A percentile compares a stretch with the other conserved stretches of the same genome.
Conservation (phyloP, 208 protist genomes). For the Trypanosoma platydactyli region DNA sequence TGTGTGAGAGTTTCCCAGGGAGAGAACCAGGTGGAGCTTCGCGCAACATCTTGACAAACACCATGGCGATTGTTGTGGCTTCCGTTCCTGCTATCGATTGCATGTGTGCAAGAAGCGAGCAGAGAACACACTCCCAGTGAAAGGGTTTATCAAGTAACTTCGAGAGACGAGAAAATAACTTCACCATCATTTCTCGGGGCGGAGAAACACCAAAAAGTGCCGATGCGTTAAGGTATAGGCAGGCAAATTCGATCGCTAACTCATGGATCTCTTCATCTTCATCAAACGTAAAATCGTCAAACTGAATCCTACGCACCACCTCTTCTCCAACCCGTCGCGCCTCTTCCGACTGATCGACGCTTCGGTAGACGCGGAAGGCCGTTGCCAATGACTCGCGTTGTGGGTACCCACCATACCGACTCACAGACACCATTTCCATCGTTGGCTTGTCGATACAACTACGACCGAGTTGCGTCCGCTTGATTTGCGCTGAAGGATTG, state of each 20-base stretch:
- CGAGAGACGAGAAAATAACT: slow-evolving; percentile 14
- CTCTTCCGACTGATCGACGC: slow-evolving; percentile 19
- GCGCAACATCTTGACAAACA: slow-evolving; percentile 19
- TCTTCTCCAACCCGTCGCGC: slow-evolving; percentile 13
- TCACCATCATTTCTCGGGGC: slow-evolving; percentile 18
- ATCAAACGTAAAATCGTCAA: slow-evolving; percentile 24
- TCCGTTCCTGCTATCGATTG: background rate
- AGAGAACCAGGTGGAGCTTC: background rate
- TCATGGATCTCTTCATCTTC: slow-evolving; percentile 24
- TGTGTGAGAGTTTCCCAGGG: slow-evolving; percentile 15
- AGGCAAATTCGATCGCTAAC: slow-evolving; percentile 28
- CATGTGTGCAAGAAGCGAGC: slow-evolving; percentile 15
- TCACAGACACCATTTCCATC: slow-evolving; percentile 34
- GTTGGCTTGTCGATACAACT: slow-evolving; percentile 27
- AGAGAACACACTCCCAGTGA: slow-evolving; percentile 33
- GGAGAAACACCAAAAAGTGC: slow-evolving; percentile 22
- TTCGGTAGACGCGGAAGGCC: slow-evolving; percentile 30
- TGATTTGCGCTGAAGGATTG: slow-evolving; percentile 24
- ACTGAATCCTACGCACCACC: slow-evolving; percentile 3
- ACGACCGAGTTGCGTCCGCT: slow-evolving; percentile 28
- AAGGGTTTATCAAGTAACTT: slow-evolving; percentile 18
- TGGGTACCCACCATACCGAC: slow-evolving; percentile 25
- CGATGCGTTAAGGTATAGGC: slow-evolving; percentile 30
- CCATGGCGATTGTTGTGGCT: background rate
- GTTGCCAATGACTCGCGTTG: slow-evolving; percentile 19